Percentiles rank a stretch among this genome's conserved stretches.
These are phyloP conservation scores for Ceratobasidium sp. DNA, from an alignment of 1,284 basidiomycete genomes.

Conservation along the genomic window DNA sequence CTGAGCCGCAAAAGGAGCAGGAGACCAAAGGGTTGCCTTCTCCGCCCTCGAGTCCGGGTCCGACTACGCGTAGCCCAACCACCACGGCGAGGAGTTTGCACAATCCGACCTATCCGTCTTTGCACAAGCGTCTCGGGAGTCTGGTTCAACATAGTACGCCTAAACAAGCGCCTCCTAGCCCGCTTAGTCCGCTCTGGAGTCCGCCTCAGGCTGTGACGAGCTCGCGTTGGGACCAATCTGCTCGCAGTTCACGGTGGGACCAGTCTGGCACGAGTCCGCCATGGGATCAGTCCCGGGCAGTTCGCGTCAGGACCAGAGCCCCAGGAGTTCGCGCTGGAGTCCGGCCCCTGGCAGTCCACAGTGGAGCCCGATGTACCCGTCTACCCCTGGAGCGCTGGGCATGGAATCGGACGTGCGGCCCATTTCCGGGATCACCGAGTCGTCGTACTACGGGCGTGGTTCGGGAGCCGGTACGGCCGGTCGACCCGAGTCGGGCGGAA, in stretches of 20 bases:
- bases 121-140: slow-evolving; percentile 28
- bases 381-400: neutral
- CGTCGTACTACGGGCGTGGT: slow-evolving; percentile 19
- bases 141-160: slow-evolving; percentile 2
- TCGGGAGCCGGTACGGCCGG: slow-evolving; percentile 26
- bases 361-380: slow-evolving; percentile 16
- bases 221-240: neutral
- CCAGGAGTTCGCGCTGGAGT: neutral
- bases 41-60: slow-evolving; percentile 10
- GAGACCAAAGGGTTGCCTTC: neutral
- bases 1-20: neutral
- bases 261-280: too few species aligned
- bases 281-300: too few species aligned
- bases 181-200: neutral
- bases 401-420: slow-evolving; percentile 29
- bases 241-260: neutral
- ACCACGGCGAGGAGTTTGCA: slow-evolving; percentile 8
- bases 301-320: neutral
- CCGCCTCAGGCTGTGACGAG: neutral
- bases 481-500: slow-evolving; percentile 18
- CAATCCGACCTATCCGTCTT: slow-evolving; percentile 10
- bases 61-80: neutral
- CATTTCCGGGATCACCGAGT: slow-evolving; percentile 27
- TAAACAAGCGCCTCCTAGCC: neutral
- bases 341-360: neutral